phyloP scores from a whole-genome alignment of 495 filamentous ascomycete species.

The Oidiodendron maius region DNA sequence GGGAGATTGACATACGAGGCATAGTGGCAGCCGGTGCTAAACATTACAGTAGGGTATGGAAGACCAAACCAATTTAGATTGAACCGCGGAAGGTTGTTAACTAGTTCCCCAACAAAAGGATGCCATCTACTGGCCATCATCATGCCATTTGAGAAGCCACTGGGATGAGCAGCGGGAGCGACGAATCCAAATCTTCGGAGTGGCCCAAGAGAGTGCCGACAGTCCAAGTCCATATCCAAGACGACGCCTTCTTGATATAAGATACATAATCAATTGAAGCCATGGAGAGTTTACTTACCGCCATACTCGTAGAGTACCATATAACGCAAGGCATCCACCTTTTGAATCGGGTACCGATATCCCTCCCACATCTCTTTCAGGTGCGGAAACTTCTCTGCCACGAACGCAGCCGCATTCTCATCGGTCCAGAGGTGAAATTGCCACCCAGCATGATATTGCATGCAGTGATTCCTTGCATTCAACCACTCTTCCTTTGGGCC shows the following conservation, averaged over 20 bases:
- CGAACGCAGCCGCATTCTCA: constrained; percentile 25
- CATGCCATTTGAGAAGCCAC: constrained; percentile 36
- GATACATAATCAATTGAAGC: too few species aligned
- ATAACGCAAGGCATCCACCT: constrained; percentile 31
- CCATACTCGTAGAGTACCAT: constrained; percentile 33
- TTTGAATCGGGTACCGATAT: constrained; percentile 30
- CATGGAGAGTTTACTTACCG: constrained; percentile 6
- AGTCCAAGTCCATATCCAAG: constrained; percentile 37
- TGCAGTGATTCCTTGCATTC: constrained; percentile 27
- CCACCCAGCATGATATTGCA: constrained; percentile 33
- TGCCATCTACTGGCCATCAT: constrained; percentile 34
- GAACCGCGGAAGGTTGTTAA: constrained; percentile 26
- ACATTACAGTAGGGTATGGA: constrained; percentile 38
- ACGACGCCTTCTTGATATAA: constrained; percentile 28
- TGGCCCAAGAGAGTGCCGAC: constrained; percentile 31
- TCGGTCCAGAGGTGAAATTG: constrained; percentile 31
- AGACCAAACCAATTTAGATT: constrained; percentile 34
- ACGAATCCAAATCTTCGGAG: constrained; percentile 35
- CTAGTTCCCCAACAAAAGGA: constrained; percentile 27
- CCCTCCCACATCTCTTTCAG: constrained; percentile 12
- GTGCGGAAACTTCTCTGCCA: constrained; percentile 26
- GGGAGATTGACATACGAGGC: constrained; percentile 23
- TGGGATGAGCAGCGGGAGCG: constrained; percentile 31
- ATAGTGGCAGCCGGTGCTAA: constrained; percentile 38
- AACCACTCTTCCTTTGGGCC: constrained; percentile 20